Conservation (phyloP, 2,329 filamentous ascomycete genomes). For the Scedosporium aurantiacum region DNA sequence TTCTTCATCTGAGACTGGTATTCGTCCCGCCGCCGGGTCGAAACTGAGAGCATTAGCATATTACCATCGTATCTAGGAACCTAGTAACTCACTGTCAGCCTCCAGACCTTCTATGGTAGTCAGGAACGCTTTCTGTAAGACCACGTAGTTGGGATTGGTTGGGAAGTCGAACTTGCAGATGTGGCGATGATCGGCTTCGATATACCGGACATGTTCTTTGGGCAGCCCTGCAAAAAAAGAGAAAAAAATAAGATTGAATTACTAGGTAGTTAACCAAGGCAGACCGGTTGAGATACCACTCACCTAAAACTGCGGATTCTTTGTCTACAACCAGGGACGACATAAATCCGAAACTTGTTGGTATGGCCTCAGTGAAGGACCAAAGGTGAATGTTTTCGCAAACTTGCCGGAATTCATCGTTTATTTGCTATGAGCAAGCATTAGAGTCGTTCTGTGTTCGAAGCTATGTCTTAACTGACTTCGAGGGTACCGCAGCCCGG, state of each 20-base stretch:
- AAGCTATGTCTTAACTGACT: neutral
- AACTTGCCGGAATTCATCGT: neutral
- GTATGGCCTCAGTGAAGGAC: neutral
- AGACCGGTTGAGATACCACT: neutral
- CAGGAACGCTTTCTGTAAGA: constrained; percentile 11
- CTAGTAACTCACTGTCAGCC: neutral
- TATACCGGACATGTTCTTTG: constrained; percentile 13
- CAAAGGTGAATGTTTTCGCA: neutral
- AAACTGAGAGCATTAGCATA: neutral
- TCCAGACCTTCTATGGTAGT: constrained; percentile 13
- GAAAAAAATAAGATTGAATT: neutral
- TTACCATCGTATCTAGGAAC: neutral
- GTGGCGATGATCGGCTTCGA: constrained; percentile 17
- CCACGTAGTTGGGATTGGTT: constrained; percentile 15
- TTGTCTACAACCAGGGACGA: neutral
- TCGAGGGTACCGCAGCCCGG: neutral
- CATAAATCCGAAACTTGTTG: neutral
- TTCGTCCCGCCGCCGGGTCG: neutral
- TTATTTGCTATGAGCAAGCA: neutral
- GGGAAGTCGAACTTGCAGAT: constrained; percentile 17
- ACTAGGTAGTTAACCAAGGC: neutral
- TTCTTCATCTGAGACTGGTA: neutral
- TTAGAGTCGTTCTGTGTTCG: neutral
- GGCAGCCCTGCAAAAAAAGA: constrained; percentile 10
- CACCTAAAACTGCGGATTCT: neutral